Evolutionary conservation across 805 yeast genomes (phyloP).

Genomic region (Lipomyces orientalis): DNA sequence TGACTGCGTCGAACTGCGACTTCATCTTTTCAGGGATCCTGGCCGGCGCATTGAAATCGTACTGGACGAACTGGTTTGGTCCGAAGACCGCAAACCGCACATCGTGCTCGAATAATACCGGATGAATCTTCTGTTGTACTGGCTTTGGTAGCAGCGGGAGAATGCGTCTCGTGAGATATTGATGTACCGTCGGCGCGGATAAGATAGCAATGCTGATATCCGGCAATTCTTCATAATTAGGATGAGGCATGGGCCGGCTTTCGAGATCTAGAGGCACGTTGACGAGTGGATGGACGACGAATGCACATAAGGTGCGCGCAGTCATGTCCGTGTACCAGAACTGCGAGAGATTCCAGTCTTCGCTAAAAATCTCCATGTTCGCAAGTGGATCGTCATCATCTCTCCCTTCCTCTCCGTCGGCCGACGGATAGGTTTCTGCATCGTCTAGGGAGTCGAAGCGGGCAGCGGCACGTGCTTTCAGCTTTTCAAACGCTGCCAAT

Average conservation of each 20-base stretch:
- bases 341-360: slow-evolving; percentile 94
- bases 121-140: slow-evolving; percentile 20
- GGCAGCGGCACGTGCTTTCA: slow-evolving; percentile 62
- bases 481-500: slow-evolving; percentile 58
- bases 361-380: slow-evolving; percentile 73
- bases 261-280: slow-evolving; percentile 13
- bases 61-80: slow-evolving; percentile 65
- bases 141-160: slow-evolving; percentile 21
- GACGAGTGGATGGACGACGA: slow-evolving; percentile 24
- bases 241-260: background rate
- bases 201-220: slow-evolving; percentile 63
- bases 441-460: slow-evolving; percentile 76
- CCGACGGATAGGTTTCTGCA: slow-evolving; percentile 62
- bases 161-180: slow-evolving; percentile 29
- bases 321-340: slow-evolving; percentile 84
- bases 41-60: slow-evolving; percentile 76
- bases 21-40: slow-evolving; percentile 61
- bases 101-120: slow-evolving; percentile 71
- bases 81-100: slow-evolving; percentile 76
- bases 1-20: slow-evolving; percentile 69
- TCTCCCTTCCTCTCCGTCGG: slow-evolving; percentile 85
- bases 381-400: slow-evolving; percentile 73
- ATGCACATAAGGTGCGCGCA: slow-evolving; percentile 55
- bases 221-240: slow-evolving; percentile 14
- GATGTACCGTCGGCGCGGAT: slow-evolving; percentile 88